Base-by-base conservation (phyloP, 306 rosid genomes). In the Potentilla sterilis region DNA sequence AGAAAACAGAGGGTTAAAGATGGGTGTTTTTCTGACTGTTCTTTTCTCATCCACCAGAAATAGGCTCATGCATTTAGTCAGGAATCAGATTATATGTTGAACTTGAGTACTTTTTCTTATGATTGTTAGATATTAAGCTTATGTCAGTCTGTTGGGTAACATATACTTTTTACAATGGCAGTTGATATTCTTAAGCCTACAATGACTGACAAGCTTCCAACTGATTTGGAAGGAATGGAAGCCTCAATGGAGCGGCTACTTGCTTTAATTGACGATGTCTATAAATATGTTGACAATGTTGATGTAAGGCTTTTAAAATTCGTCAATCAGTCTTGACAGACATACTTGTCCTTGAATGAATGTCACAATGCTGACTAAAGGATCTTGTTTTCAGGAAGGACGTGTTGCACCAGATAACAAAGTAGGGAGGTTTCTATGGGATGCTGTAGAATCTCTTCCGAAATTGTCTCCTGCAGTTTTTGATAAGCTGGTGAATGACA, bases 181-280 rank as follows among this genome's bases (percentile, higher is more conserved):
- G 99, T 80, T 81, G 92, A 92, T 78, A 83, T 87, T 63, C 86
- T 96, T 41, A 96, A 92, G 92, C 62, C 90, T 74, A 83, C 97
- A 40, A 48, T 79, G n/a, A 88, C 89, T 43, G 99, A 96, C 47
- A 96, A 96, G 86, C 89, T 96, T 57, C 99, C 99, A 46, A 84
- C 92, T 81, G 99, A 96, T 83, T 77, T 96, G 82, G 99, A 96
- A 92, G 97, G 93, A 77, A 96, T 96, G 99, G 99, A 96, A 91
- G 84, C 92, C 63, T 84, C 99, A 52, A 90, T 92, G 98, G 91
- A 92, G 85, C 89, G 87, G 71, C 85, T 96, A 15, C 86, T 92
- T 55, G 93, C 93, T 58, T 62, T 96, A 82, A 92, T 92, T 71
- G 97, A 89, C 67, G 98, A 96, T 78, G 89, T 92, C 61, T 75